Evolutionary conservation across 306 rosid genomes (phyloP), one percentile per base, ranked within the genome.

Genomic region (Vigna mungo): DNA sequence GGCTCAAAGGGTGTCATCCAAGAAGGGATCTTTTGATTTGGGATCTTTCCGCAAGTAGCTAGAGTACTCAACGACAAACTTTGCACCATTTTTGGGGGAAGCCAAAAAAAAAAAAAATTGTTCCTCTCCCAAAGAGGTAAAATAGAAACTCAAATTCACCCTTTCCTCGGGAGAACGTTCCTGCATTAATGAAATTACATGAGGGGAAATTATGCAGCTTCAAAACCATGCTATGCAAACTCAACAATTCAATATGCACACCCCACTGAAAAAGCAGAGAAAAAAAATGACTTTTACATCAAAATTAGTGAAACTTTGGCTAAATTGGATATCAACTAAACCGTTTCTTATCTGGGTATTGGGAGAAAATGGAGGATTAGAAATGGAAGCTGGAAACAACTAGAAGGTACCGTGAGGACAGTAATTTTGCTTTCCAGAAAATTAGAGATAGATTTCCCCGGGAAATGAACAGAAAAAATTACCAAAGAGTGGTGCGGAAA

Each of bases 51-150:
- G 80, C 84, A 86, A n/a, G 90, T 69, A 36, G 81, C 82, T 75
- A 90, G 61, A 86, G 95, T 82, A 84, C 78, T 82, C 83, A 84
- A 39, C 76, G 96, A 77, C 77, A 92, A 68, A 82, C 87, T 84
- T 84, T 87, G 93, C 83, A 72, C 86, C 98, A 92, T 87, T 69
- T 69, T 81, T 36, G 5, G 55, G 25, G 63, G 63, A 62, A 56
- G 25, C 55, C 32, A 30, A 30, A 30, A 75, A 74, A 73, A 43
- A 74, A 73, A 43, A 51, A 67, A 47, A 52, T 11, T 8, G 67
- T 61, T 69, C 30, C 72, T 73, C 80, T 66, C 73, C 68, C 46
- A 54, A 76, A 71, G 23, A 7, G 77, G 60, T 20, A 12, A 59
- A 27, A 59, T 20, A 69, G 68, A 69, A 65, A 56, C 70, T 44